Base-by-base conservation (phyloP, 495 filamentous ascomycete genomes). In the Xylaria venustula region DNA sequence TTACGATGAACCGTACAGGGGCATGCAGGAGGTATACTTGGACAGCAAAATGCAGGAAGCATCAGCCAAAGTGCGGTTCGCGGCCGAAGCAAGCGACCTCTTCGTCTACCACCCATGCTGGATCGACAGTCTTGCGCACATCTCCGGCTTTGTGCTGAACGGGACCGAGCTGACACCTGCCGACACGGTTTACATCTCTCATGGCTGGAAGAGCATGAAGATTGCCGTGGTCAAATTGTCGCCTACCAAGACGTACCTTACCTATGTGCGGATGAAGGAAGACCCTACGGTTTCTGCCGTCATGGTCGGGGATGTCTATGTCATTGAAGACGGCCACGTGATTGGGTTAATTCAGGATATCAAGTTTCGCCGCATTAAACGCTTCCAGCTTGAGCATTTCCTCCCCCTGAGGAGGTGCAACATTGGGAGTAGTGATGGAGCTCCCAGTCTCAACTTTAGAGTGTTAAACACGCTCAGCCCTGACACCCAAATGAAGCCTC, bases 81-180 rank as follows among this genome's bases (percentile, higher is more conserved):
- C 62, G 20, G 55, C 54, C 5, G 54, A 53, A 12, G 61, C 55
- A 15, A 19, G n/a, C 1, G 76, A 78, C 40, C 79, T 78, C 55
- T 88, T 81, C 65, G 74, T 78, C 26, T 79, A 78, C 56, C 81
- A 80, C 58, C 87, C 86, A 3, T 84, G 83, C 65, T 88, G 82
- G 79, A 87, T 88, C 42, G 87, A 89, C 64, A 84, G 80, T 47
- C 60, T 80, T 48, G 71, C 71, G 7, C 80, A 84, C 54, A 66
- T 86, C 7, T 79, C 85, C 17, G 88, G 88, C 2, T 90, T 91
- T 67, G 80, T 85, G 26, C 81, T 89, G 72, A 90, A 90, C 64
- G 86, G 81, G 11, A 86, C 81, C 56, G 85, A 87, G 65, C 77
- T 71, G 8, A 79, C 80, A 2, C 81, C 88, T 40, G 79, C 78